These are phyloP conservation scores for Naematelia encephala DNA, from an alignment of 768 basidiomycete genomes.

Conservation along the genomic window DNA sequence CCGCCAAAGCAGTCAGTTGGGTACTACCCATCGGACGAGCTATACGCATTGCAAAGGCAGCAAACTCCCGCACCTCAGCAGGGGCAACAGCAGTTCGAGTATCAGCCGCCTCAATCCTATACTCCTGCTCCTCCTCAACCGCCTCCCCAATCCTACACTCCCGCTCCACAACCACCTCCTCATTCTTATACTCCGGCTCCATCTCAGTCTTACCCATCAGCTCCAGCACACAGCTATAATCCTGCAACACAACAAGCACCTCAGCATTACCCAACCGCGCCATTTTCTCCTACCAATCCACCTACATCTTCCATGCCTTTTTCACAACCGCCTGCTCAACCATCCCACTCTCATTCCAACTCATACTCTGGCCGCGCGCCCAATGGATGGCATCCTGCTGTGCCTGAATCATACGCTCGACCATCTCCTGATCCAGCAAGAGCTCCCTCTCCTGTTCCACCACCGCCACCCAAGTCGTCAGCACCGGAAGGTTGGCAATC, in stretches of 20 bases:
- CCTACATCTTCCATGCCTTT: background rate
- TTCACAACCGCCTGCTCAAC: background rate
- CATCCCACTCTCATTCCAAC: background rate
- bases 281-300: background rate
- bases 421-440: slow-evolving; percentile 4
- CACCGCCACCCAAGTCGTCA: background rate
- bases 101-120: background rate
- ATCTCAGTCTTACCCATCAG: slow-evolving; percentile 3
- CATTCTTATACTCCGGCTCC: slow-evolving; percentile 5
- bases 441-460: slow-evolving; percentile 16
- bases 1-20: slow-evolving; percentile 31
- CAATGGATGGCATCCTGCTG: background rate
- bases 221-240: background rate
- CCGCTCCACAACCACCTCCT: slow-evolving; percentile 5
- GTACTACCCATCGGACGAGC: slow-evolving; percentile 45
- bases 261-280: background rate
- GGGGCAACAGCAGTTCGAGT: background rate
- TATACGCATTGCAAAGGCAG: slow-evolving; percentile 27
- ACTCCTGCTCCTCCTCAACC: slow-evolving; percentile 7
- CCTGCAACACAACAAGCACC: background rate
- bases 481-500: background rate
- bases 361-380: background rate
- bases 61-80: slow-evolving; percentile 1
- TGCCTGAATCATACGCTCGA: background rate
- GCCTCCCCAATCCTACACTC: slow-evolving; percentile 8